Evolutionary conservation across 2,329 filamentous ascomycete genomes (phyloP).

Genomic region (Xylaria sp.): DNA sequence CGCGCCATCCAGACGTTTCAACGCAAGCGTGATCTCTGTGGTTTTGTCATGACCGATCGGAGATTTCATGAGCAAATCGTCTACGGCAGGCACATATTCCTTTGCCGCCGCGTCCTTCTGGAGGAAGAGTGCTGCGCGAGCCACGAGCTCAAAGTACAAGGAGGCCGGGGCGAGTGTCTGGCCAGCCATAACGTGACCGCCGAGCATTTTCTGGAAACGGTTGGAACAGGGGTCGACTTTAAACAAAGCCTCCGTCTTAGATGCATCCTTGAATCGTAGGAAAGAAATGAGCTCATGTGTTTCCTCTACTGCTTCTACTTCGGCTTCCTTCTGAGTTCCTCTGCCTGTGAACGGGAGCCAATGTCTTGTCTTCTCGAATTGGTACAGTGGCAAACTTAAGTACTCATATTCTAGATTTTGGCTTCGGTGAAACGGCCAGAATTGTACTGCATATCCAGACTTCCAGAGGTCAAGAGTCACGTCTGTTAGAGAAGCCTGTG

Average conservation of each 20-base stretch:
- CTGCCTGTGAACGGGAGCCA: conserved; percentile 42
- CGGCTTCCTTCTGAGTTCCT: conserved; percentile 8
- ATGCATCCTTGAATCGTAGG: conserved; percentile 16
- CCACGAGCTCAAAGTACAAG: conserved; percentile 45
- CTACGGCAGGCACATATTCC: conserved; percentile 31
- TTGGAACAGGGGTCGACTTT: conserved; percentile 37
- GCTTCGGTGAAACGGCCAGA: conserved; percentile 46
- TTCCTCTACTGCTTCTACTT: conserved; percentile 9
- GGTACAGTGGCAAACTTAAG: conserved; percentile 50
- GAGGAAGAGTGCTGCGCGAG: conserved; percentile 46
- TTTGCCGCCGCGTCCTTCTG: conserved; percentile 38
- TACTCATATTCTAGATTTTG: conserved; percentile 41
- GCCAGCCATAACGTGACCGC: conserved; percentile 44
- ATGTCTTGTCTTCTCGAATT: conserved; percentile 49
- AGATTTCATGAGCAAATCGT: conserved; percentile 36
- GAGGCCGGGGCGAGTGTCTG: conserved; percentile 45
- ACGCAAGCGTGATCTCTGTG: conserved; percentile 29
- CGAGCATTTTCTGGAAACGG: conserved; percentile 34
- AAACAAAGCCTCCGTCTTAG: conserved; percentile 28
- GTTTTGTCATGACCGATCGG: conserved; percentile 28
- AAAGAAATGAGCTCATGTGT: conserved; percentile 23
- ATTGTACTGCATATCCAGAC: conserved; percentile 40
- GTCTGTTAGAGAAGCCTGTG: conserved; percentile 19
- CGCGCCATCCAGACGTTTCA: conserved; percentile 16
- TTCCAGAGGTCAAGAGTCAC: conserved; percentile 46